Evolutionary conservation across 306 rosid genomes (phyloP).

Genomic region (Boehmeria nivea): DNA sequence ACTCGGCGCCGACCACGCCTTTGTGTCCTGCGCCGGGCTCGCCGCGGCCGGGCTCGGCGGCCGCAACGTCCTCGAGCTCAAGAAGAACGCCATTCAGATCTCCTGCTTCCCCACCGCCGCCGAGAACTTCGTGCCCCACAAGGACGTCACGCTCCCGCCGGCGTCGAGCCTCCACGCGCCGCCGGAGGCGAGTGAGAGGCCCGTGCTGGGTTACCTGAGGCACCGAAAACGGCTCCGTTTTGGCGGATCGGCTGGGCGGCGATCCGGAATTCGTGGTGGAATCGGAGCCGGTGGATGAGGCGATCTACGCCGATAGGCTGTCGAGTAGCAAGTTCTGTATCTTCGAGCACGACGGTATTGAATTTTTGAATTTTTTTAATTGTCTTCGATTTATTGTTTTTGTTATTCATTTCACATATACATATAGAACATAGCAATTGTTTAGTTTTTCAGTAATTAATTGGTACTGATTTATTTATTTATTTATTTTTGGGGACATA

Average conservation of each 20-base stretch:
- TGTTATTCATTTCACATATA: too few species aligned
- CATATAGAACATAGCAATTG: too few species aligned
- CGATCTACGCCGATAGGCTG: constrained; percentile 16
- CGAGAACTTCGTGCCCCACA: constrained; percentile 51
- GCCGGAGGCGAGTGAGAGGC: background rate
- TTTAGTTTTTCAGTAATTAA: too few species aligned
- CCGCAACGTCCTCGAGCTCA: constrained; percentile 59
- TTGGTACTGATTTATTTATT: too few species aligned
- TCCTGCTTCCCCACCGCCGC: constrained; percentile 45
- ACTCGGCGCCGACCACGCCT: constrained; percentile 84
- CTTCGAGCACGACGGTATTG: constrained; percentile 31
- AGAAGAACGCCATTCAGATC: constrained; percentile 65
- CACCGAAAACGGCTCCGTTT: constrained; percentile 8
- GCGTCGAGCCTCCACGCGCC: constrained; percentile 4
- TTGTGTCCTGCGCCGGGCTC: constrained; percentile 42
- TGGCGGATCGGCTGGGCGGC: constrained; percentile 20
- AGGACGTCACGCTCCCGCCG: constrained; percentile 56
- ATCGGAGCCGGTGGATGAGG: constrained; percentile 26
- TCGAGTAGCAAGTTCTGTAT: constrained; percentile 42
- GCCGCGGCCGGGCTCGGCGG: constrained; percentile 17
- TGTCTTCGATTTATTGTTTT: too few species aligned
- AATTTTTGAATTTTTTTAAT: too few species aligned
- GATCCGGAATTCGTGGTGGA: constrained; percentile 32
- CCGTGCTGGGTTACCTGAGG: constrained; percentile 28
- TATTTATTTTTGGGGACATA: too few species aligned